Evolutionary conservation across 768 basidiomycete genomes (phyloP).

Genomic region (Lentinula raphanica): DNA sequence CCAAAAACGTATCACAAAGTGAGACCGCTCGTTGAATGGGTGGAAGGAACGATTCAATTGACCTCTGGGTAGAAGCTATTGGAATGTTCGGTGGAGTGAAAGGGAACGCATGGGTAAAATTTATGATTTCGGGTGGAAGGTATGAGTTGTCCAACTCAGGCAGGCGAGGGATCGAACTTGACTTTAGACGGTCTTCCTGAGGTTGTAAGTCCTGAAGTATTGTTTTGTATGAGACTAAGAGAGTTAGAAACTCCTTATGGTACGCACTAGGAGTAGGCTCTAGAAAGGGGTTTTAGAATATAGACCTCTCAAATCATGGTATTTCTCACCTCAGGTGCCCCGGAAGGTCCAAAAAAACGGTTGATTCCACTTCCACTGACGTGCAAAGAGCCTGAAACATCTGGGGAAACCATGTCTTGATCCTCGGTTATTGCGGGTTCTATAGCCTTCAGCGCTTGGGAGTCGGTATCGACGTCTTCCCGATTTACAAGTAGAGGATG

Average conservation of each 20-base stretch:
- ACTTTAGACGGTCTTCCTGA: background rate
- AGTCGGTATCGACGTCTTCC: conserved; percentile 26
- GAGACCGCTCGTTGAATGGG: conserved; percentile 33
- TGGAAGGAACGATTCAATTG: conserved; percentile 44
- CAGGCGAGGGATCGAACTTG: conserved; percentile 14
- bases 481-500: conserved; percentile 36
- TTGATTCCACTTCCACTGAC: conserved; percentile 35
- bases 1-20: conserved; percentile 42
- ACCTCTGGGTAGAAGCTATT: conserved; percentile 26
- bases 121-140: conserved; percentile 38
- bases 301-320: background rate
- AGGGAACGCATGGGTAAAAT: conserved; percentile 40
- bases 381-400: conserved; percentile 40
- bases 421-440: conserved; percentile 19
- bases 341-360: conserved; percentile 43
- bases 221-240: background rate
- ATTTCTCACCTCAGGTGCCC: conserved; percentile 41
- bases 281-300: conserved; percentile 11
- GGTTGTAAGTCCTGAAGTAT: background rate
- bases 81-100: conserved; percentile 35
- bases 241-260: background rate
- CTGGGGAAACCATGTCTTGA: conserved; percentile 22
- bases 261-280: conserved; percentile 39
- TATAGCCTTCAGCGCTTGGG: conserved; percentile 21
- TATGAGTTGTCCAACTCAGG: conserved; percentile 40